Conservation (phyloP, 2,329 filamentous ascomycete species). For the Verticillium nubilum region DNA sequence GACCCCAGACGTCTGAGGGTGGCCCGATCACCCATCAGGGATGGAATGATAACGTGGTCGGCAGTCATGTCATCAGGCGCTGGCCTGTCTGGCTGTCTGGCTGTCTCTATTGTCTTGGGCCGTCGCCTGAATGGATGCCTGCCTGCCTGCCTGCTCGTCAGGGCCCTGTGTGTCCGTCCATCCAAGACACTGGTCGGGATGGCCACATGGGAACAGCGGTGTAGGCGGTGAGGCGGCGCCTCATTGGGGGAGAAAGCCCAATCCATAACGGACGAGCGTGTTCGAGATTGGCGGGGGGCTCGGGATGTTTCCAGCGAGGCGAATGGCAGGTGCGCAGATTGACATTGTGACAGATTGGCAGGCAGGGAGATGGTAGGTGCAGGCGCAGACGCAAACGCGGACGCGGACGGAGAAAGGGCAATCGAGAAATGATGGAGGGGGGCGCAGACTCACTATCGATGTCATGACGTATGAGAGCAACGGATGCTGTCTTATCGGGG, state of each 20-base stretch:
- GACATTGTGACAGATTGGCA: background rate
- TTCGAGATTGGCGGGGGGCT: background rate
- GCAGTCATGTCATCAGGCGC: background rate
- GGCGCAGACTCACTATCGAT: conserved; percentile 22
- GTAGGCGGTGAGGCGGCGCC: background rate
- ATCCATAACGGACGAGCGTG: background rate
- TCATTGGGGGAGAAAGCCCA: background rate
- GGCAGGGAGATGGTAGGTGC: background rate
- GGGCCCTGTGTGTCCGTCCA: background rate
- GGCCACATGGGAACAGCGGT: background rate
- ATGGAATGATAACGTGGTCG: background rate
- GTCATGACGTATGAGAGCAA: conserved; percentile 19
- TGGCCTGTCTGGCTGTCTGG: background rate
- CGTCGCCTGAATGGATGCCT: background rate
- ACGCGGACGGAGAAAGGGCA: background rate
- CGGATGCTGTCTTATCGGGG: background rate
- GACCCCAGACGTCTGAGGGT: background rate
- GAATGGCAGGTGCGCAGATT: background rate
- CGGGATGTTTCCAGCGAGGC: background rate
- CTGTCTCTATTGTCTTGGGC: background rate
- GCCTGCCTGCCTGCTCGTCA: background rate
- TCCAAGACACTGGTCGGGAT: background rate
- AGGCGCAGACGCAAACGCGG: conserved; percentile 1
- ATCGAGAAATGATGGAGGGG: conserved; percentile 2
- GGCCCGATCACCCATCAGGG: background rate